Base-by-base conservation (phyloP, 2,329 filamentous ascomycete species). In the Fusarium lateritium region DNA sequence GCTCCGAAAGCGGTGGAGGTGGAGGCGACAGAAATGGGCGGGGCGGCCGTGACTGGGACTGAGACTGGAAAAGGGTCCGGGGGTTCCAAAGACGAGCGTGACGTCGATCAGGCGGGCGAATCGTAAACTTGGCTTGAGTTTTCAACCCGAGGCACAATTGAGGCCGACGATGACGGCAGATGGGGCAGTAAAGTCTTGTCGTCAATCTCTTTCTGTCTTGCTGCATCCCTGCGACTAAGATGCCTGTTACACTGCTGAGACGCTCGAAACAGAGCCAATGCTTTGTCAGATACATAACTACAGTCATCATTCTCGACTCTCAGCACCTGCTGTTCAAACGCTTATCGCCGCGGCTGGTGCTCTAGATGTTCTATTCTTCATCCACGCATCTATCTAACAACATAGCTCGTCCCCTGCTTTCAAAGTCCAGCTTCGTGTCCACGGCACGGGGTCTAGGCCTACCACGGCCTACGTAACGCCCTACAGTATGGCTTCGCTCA, bases 1-100 rank as follows among this genome's bases (percentile, higher is more conserved):
- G 73, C 73, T 75, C 73, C 73, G 73, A 75, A 74, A 75, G 70
- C 73, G 73, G 73, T 74, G 61, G 70, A 67, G 72, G 70, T 53
- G 55, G 64, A 38, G 39, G 44, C 46, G 46, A 44, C 40, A 40
- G 55, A 38, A 62, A 34, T 44, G 47, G 52, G 59, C 45, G 59
- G 58, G 36, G 33, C 47, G 46, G 36, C 52, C 47, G 44, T 56
- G 49, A 52, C 36, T 38, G 22, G 24, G 31, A 42, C 46, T 59
- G 24, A 7, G 24, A 24, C 24, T 53, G 56, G 21, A 36, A 31
- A 56, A 68, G 52, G 45, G 45, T 54, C 49, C 36, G 31, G 39
- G n/a, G 39, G 36, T 34, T 43, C 42, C 51, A 28, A 53, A 56
- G 45, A 65, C 54, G 42, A 67, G 62, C 59, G 66, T 67, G 58